Conservation (phyloP, 1,284 basidiomycete species). For the Trichosporon sp. region DNA sequence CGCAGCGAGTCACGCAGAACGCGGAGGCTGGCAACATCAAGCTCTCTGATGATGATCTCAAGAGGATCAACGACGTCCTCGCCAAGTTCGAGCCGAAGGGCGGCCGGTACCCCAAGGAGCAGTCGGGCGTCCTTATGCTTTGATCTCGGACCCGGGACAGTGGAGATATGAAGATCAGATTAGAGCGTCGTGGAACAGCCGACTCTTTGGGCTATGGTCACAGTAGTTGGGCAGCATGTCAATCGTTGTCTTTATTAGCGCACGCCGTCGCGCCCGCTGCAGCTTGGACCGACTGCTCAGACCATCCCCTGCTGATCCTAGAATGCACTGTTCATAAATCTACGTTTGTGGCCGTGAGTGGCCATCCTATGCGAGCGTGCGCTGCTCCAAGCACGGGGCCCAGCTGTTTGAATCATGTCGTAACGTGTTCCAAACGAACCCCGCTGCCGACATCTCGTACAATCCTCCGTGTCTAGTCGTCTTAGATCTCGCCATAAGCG, state of each 20-base stretch:
- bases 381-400: background rate
- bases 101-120: constrained; percentile 38
- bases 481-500: constrained; percentile 64
- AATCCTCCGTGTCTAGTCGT: background rate
- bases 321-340: constrained; percentile 19
- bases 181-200: too few species aligned
- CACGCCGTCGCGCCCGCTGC: too few species aligned
- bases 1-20: constrained; percentile 60
- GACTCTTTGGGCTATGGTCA: too few species aligned
- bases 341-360: constrained; percentile 8
- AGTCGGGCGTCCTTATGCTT: constrained; percentile 27
- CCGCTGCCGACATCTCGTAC: background rate
- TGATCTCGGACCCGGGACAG: constrained; percentile 19
- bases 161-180: too few species aligned
- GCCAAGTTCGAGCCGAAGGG: constrained; percentile 42
- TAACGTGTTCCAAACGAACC: background rate
- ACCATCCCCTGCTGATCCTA: background rate
- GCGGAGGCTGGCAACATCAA: constrained; percentile 58
- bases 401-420: background rate
- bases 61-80: constrained; percentile 58
- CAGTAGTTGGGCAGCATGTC: too few species aligned
- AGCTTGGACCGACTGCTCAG: too few species aligned
- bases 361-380: background rate
- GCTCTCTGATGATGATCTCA: constrained; percentile 54
- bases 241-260: too few species aligned